These are phyloP conservation scores for Aspergillus bridgeri DNA, from an alignment of 495 filamentous ascomycete species.

Conservation along the genomic window DNA sequence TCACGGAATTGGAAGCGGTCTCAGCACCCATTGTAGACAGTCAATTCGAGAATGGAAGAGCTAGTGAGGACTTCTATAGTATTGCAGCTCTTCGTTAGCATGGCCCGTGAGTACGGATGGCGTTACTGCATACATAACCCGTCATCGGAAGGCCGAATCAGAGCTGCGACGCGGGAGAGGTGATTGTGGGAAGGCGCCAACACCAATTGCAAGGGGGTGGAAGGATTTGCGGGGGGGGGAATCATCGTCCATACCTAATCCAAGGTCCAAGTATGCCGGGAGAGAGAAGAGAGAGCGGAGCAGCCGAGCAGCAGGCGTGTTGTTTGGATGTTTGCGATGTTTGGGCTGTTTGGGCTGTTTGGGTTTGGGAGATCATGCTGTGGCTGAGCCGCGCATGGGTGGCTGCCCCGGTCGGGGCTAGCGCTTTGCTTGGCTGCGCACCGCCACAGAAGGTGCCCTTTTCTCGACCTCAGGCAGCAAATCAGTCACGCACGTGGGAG, in stretches of 20 bases:
- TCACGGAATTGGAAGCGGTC: slow-evolving; percentile 30
- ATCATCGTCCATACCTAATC: slow-evolving; percentile 15
- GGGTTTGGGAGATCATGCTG: slow-evolving; percentile 14
- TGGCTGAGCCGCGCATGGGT: slow-evolving; percentile 16
- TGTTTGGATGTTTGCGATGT: slow-evolving; percentile 16
- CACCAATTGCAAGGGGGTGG: slow-evolving; percentile 6
- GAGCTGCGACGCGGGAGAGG: slow-evolving; percentile 12
- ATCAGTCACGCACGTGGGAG: slow-evolving; percentile 5
- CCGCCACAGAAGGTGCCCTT: slow-evolving; percentile 4
- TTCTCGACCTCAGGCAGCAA: not conserved
- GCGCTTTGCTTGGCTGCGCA: slow-evolving; percentile 3
- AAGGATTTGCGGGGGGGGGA: slow-evolving; percentile 1
- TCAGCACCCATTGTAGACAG: slow-evolving; percentile 37
- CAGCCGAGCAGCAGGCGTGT: slow-evolving; percentile 7
- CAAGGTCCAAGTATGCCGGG: slow-evolving; percentile 11
- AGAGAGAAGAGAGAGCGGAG: not conserved
- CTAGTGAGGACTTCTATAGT: not conserved
- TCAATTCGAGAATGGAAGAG: not conserved
- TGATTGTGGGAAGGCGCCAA: slow-evolving; percentile 16
- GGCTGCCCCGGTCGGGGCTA: slow-evolving; percentile 9
- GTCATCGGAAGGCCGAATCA: slow-evolving; percentile 4
- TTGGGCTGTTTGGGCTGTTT: slow-evolving; percentile 11
- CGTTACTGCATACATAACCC: slow-evolving; percentile 6
- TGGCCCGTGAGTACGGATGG: slow-evolving; percentile 7
- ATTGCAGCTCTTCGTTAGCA: slow-evolving; percentile 9